Base-by-base conservation (phyloP, 2,329 filamentous ascomycete species). In the Phyllosticta paracitricarpa region DNA sequence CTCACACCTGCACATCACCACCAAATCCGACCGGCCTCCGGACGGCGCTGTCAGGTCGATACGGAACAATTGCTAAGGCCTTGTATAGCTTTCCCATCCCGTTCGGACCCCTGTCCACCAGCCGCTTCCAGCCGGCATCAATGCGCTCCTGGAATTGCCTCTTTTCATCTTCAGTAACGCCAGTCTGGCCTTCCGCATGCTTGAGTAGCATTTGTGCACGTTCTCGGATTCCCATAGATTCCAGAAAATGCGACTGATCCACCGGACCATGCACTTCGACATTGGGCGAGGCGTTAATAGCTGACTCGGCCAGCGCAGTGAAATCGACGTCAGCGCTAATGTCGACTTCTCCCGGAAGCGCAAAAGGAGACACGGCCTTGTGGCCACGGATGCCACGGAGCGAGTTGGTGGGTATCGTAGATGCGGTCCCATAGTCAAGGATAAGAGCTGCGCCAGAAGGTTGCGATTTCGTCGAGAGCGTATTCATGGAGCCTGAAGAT, bases 21-120 rank as follows among this genome's bases (percentile, higher is more conserved):
- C 94, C 94, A 77, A 99, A 97, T 0, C 94, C 94, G 60, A 96
- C 91, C 2, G 93, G 93, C 63, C 87, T 82, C 68, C 91, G 84
- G 63, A 78, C 81, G 1, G 88, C 87, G 40, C 81, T 82, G 65
- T 89, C 89, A 73, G 73, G 70, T 54, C 65, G 67, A 65, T 75
- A 74, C 0, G 94, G 94, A 68, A 97, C 71, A 68, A 99, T 90
- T 12, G 92, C 89, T 81, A 99, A 81, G 25, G 85, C 92, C 77
- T 97, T 97, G 73, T 99, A 99, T 24, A 96, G 78, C 76, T 87
- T 92, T 0, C 94, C 94, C 94, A 99, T 99, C 0, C 91, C 93
- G 58, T 84, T 85, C 1, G 86, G 88, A 0, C 89, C 87, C 52
- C 85, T 81, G 72, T 96, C 92, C n/a, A 97, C 84, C 58, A 99